These are phyloP conservation scores for Cladosporium sp. DNA, from an alignment of 2,329 filamentous ascomycete genomes.

Conservation along the genomic window DNA sequence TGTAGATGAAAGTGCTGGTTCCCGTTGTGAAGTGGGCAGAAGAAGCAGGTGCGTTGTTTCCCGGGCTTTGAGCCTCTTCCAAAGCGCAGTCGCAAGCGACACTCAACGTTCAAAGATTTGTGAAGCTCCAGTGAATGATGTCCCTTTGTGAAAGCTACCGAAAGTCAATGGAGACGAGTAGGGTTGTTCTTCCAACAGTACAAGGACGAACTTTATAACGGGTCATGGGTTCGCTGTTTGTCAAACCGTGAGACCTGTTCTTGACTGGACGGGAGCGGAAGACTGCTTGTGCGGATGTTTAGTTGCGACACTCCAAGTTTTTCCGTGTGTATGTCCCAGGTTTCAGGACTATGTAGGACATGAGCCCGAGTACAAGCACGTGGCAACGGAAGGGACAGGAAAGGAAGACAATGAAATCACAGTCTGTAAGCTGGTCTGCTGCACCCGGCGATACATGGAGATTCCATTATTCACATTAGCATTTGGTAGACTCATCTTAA, in stretches of 20 bases:
- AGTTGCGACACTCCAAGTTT: slow-evolving; percentile 12
- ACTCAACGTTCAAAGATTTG: not conserved
- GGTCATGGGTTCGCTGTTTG: slow-evolving; percentile 12
- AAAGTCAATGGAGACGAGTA: not conserved
- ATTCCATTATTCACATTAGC: slow-evolving; percentile 17
- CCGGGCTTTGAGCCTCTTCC: not conserved
- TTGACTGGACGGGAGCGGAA: slow-evolving; percentile 1
- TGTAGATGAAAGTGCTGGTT: not conserved
- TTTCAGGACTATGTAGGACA: not conserved
- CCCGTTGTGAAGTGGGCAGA: not conserved
- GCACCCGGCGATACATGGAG: not conserved
- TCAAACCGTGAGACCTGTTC: not conserved
- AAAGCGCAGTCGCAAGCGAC: not conserved
- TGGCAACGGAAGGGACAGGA: not conserved
- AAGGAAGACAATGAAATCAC: slow-evolving; percentile 3
- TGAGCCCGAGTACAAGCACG: slow-evolving; percentile 10
- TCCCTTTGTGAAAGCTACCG: not conserved
- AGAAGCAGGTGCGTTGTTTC: not conserved
- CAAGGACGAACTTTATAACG: slow-evolving; percentile 6
- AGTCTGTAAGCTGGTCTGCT: not conserved
- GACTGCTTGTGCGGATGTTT: slow-evolving; percentile 3
- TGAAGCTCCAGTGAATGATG: not conserved
- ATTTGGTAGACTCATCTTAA: slow-evolving; percentile 5
- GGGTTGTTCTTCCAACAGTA: not conserved
- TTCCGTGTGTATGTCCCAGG: not conserved